Conservation (phyloP, 108 stramenopile genomes). For the Pseudonitzschia delicatissima region DNA sequence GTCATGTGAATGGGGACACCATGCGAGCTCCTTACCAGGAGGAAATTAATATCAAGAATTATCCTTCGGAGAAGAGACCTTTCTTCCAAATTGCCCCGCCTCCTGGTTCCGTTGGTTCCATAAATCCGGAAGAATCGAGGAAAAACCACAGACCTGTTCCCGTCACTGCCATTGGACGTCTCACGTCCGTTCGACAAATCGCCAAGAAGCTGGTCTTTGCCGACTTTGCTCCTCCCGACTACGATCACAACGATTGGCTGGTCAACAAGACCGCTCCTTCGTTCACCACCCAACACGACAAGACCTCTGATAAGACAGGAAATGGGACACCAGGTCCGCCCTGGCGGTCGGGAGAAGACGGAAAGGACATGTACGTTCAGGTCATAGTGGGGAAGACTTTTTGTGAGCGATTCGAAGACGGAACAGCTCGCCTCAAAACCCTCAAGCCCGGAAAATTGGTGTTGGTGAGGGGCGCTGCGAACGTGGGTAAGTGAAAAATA, state of each 20-base stretch:
- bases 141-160: background rate
- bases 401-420: constrained; percentile 20
- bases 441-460: constrained; percentile 29
- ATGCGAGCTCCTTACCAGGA: background rate
- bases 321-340: constrained; percentile 10
- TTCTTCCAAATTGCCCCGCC: constrained; percentile 6
- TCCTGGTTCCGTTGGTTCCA: background rate
- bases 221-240: constrained; percentile 37
- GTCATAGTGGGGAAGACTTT: constrained; percentile 38
- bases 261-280: background rate
- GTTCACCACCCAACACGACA: background rate
- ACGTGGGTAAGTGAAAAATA: constrained; percentile 20
- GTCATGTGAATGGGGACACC: background rate
- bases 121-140: background rate
- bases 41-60: background rate
- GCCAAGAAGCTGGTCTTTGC: constrained; percentile 30
- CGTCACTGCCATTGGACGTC: constrained; percentile 29
- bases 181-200: constrained; percentile 36
- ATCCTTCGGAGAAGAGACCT: background rate
- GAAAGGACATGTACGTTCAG: constrained; percentile 41
- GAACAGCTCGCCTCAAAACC: background rate
- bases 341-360: constrained; percentile 25
- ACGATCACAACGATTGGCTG: background rate
- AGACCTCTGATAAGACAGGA: background rate
- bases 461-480: constrained; percentile 28